Percentiles rank a stretch among this genome's conserved stretches.
phyloP scores from a whole-genome alignment of 345 rosid species.

The Camelina neglecta region DNA sequence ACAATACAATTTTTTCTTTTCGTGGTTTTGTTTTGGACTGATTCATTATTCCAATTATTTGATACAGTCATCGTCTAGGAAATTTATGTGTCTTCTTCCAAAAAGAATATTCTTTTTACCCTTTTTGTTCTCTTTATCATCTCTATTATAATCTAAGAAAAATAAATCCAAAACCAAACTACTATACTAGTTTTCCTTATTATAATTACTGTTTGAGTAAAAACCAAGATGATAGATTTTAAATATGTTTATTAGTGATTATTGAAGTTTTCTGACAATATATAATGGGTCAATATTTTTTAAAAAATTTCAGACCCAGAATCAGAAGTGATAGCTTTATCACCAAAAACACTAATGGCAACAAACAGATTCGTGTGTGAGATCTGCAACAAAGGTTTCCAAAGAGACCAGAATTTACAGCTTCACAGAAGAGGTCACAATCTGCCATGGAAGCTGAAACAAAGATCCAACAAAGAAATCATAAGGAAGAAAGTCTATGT shows the following conservation, averaged over 20 bases:
- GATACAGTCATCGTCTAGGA: slow-evolving; percentile 40
- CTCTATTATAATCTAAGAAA: slow-evolving; percentile 19
- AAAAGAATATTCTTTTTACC: slow-evolving; percentile 43
- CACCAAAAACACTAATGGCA: slow-evolving; percentile 80
- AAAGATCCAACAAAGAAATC: slow-evolving; percentile 70
- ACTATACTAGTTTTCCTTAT: not conserved
- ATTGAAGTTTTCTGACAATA: slow-evolving; percentile 11
- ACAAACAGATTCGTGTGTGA: slow-evolving; percentile 84
- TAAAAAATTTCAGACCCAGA: slow-evolving; percentile 61
- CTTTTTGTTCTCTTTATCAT: slow-evolving; percentile 38
- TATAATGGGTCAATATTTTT: not conserved
- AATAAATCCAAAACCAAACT: not conserved
- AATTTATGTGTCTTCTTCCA: slow-evolving; percentile 35
- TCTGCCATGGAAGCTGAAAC: slow-evolving; percentile 93
- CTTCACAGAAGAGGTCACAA: slow-evolving; percentile 89
- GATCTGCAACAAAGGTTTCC: slow-evolving; percentile 91
- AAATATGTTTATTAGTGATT: not conserved
- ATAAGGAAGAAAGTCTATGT: slow-evolving; percentile 56
- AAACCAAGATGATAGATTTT: not conserved
- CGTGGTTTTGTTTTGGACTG: slow-evolving; percentile 33
- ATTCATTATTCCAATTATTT: slow-evolving; percentile 40
- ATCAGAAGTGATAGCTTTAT: slow-evolving; percentile 86
- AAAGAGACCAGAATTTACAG: slow-evolving; percentile 88
- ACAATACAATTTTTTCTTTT: not conserved
- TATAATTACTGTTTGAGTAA: not conserved